phyloP scores from a whole-genome alignment of 352 stramenopile genomes.

The Phytophthora fragariaefolia region DNA sequence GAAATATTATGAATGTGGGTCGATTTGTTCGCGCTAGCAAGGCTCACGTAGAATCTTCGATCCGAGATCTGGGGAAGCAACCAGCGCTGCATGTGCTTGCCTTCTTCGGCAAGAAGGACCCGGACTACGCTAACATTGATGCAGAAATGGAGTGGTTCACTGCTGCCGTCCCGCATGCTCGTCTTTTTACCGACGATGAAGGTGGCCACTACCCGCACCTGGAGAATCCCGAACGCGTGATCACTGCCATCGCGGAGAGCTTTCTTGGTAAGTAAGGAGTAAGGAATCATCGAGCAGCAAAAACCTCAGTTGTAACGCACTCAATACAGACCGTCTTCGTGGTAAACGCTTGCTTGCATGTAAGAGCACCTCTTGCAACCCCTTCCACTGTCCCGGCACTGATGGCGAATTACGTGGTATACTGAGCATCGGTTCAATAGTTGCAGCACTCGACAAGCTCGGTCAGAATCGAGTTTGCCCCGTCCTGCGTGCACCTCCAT shows the following conservation, averaged over 20 bases:
- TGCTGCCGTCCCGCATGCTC: conserved; percentile 25
- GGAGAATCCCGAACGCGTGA: conserved; percentile 33
- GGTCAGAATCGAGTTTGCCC: neutral
- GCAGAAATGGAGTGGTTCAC: conserved; percentile 44
- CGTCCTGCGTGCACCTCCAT: neutral
- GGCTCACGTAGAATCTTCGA: too few relatives aligned
- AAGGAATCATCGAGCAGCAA: too few relatives aligned
- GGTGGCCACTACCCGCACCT: conserved; percentile 50
- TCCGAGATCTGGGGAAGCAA: conserved; percentile 15
- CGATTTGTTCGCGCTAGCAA: conserved; percentile 29
- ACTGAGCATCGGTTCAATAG: neutral
- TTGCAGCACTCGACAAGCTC: neutral
- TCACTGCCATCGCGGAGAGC: conserved; percentile 21
- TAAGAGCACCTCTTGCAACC: too few relatives aligned
- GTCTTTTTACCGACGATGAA: conserved; percentile 25
- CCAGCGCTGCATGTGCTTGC: conserved; percentile 32
- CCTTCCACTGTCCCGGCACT: too few relatives aligned
- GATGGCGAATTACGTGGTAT: neutral
- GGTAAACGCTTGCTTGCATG: too few relatives aligned
- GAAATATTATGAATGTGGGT: conserved; percentile 38
- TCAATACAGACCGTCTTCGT: too few relatives aligned
- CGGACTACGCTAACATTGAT: conserved; percentile 42
- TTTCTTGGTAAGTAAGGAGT: too few relatives aligned
- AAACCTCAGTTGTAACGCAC: too few relatives aligned
- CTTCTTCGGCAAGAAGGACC: conserved; percentile 47